phyloP scores from a whole-genome alignment of 2,329 filamentous ascomycete species.

The Acrodontium crateriforme region DNA sequence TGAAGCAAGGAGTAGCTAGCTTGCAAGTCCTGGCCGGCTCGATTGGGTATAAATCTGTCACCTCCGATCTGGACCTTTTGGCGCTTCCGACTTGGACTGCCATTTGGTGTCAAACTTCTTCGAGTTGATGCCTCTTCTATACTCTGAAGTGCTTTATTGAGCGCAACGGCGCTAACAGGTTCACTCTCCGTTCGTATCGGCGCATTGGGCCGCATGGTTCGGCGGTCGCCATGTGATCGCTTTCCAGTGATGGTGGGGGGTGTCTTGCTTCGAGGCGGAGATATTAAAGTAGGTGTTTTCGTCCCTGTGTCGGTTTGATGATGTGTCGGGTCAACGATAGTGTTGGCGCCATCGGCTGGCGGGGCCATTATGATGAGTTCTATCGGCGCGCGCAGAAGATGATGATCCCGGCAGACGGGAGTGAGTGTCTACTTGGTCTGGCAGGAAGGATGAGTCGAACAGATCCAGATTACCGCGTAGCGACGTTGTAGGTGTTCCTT shows the following conservation, averaged over 20 bases:
- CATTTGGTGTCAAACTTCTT: slow-evolving; percentile 45
- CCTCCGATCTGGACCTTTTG: slow-evolving; percentile 49
- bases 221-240: slow-evolving; percentile 21
- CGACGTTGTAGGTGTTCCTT: no score
- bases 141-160: slow-evolving; percentile 48
- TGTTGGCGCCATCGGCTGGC: no score
- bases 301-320: slow-evolving; percentile 14
- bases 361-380: no score
- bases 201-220: slow-evolving; percentile 7
- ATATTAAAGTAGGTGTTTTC: slow-evolving; percentile 34
- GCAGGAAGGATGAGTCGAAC: no score
- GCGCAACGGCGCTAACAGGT: slow-evolving; percentile 43
- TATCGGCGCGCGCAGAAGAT: no score
- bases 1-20: slow-evolving; percentile 86
- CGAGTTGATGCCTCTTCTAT: slow-evolving; percentile 46
- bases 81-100: slow-evolving; percentile 55
- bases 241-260: slow-evolving; percentile 42
- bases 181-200: slow-evolving; percentile 31
- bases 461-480: no score
- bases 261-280: slow-evolving; percentile 46
- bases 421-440: no score
- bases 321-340: slow-evolving; percentile 1
- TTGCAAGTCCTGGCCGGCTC: slow-evolving; percentile 82
- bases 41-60: slow-evolving; percentile 81
- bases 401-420: no score